Conservation (phyloP, 805 yeast genomes). For the Ogataea kodamae region DNA sequence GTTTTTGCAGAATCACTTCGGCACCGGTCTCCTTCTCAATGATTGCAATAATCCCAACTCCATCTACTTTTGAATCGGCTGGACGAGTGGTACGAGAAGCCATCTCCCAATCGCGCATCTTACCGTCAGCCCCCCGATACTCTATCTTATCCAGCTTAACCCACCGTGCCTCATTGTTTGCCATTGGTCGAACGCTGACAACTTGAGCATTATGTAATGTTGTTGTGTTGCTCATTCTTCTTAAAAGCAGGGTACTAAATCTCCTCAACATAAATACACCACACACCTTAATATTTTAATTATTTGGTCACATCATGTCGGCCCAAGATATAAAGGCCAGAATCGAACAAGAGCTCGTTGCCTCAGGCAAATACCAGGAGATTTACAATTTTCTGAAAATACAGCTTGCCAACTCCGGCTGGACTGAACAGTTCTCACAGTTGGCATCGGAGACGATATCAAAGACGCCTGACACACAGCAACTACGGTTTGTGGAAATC, state of each 20-base stretch:
- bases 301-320: constrained; percentile 9
- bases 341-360: constrained; percentile 66
- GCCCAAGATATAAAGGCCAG: constrained; percentile 44
- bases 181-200: constrained; percentile 30
- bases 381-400: constrained; percentile 62
- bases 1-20: constrained; percentile 68
- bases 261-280: constrained; percentile 9
- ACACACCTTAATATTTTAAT: constrained; percentile 8
- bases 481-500: constrained; percentile 49
- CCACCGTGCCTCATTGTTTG: constrained; percentile 55
- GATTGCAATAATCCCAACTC: constrained; percentile 85
- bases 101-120: constrained; percentile 81
- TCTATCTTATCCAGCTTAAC: constrained; percentile 61
- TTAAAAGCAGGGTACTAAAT: constrained; percentile 4
- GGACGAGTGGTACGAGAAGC: constrained; percentile 77
- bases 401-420: constrained; percentile 71
- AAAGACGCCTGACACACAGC: constrained; percentile 21
- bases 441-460: constrained; percentile 47
- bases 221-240: constrained; percentile 7
- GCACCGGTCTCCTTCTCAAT: constrained; percentile 45
- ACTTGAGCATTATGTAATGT: constrained; percentile 31
- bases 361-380: constrained; percentile 77
- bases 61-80: constrained; percentile 64
- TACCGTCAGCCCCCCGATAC: constrained; percentile 72
- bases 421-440: constrained; percentile 73